Evolutionary conservation across 352 stramenopile species (phyloP), one percentile per base, ranked within the genome.

Genomic region (Phytophthora multivora): DNA sequence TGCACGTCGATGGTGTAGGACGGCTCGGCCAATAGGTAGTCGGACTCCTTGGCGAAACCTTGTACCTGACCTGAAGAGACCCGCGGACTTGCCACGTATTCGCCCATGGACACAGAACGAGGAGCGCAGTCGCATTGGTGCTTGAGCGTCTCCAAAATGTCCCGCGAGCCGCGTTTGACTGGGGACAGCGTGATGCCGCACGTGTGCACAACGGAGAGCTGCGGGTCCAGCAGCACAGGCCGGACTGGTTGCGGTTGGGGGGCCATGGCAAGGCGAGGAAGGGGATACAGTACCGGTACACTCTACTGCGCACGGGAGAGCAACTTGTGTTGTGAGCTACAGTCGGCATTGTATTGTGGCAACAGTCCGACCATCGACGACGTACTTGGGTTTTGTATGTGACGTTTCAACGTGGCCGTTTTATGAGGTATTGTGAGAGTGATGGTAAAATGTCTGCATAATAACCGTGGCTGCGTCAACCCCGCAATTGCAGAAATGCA

Each of bases 31-130:
- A 77, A 47, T 23, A 77, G 47, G 5, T 51, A 54, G 36, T 73
- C 68, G 8, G 51, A 59, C 35, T 77, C 68, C 33, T 59, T 73
- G 7, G 55, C 51, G 45, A 73, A 67, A 5, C 36, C 42, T 15
- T 55, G 60, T 13, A 63, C 48, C 3, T 38, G 26, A 15, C 45
- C 30, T 2, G 51, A 50, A 16, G 45, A 12, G 25, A 60, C 57
- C 46, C 77, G 75, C 12, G 83, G 80, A 28, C 77, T 88, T 31
- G 60, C 67, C n/a, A 92, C 67, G 70, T 92, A 92, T 70, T 92
- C 83, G 46, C 83, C 83, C 83, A 92, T 92, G 47, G 83, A 92
- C 48, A 92, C 71, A 36, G 66, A 26, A 12, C 65, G 65, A 10
- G 83, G 80, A 26, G 71, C 72, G 49, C 74, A 86, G 60, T 80